Evolutionary conservation across 2,329 filamentous ascomycete genomes (phyloP).

Genomic region (Aspergillus calidoustus): DNA sequence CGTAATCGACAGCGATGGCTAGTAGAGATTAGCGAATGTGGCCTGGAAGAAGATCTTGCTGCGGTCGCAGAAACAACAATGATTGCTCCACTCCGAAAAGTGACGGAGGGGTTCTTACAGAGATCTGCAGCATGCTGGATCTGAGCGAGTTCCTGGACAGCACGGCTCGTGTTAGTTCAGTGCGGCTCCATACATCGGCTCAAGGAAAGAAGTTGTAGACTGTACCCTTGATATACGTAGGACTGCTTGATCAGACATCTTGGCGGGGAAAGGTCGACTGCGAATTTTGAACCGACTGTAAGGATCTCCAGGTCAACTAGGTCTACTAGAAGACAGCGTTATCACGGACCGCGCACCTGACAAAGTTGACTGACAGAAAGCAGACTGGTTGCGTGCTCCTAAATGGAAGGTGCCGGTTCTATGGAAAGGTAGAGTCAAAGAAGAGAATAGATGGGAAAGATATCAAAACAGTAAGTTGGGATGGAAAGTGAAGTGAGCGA

Average conservation of each 20-base stretch:
- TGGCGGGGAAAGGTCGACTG: background rate
- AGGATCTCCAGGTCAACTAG: background rate
- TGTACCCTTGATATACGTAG: conserved; percentile 82
- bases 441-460: background rate
- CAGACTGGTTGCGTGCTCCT: background rate
- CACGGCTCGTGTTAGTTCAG: conserved; percentile 23
- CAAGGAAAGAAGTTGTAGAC: conserved; percentile 18
- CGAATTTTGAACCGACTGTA: background rate
- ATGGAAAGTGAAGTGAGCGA: background rate
- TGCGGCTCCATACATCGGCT: background rate
- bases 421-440: background rate
- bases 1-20: conserved; percentile 86
- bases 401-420: background rate
- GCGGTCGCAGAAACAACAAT: background rate
- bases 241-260: conserved; percentile 82
- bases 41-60: background rate
- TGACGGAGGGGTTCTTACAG: conserved; percentile 59
- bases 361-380: background rate
- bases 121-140: conserved; percentile 83
- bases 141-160: conserved; percentile 75
- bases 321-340: background rate
- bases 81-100: background rate
- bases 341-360: background rate
- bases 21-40: conserved; percentile 13
- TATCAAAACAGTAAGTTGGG: background rate